These are phyloP conservation scores for Ensete ventricosum DNA, from an alignment of 176 grass and related monocot genomes.

Conservation along the genomic window DNA sequence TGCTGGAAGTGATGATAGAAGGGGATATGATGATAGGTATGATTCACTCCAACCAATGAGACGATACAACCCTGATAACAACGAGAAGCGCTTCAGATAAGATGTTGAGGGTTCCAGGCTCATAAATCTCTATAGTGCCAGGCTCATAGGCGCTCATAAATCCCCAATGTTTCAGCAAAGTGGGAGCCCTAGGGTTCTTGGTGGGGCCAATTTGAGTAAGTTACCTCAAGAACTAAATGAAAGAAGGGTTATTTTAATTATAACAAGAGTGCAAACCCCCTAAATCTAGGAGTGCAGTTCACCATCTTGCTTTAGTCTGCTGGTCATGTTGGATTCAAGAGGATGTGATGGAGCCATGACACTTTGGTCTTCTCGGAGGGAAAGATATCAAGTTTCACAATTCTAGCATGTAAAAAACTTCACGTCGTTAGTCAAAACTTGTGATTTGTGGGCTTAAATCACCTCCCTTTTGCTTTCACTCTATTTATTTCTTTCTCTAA, in stretches of 20 bases:
- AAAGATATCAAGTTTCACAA: background rate
- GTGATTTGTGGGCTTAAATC: slow-evolving; percentile 17
- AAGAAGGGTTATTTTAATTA: slow-evolving; percentile 29
- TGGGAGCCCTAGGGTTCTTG: slow-evolving; percentile 43
- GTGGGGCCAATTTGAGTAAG: slow-evolving; percentile 25
- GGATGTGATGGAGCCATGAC: background rate
- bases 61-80: slow-evolving; percentile 36
- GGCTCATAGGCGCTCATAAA: slow-evolving; percentile 13
- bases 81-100: slow-evolving; percentile 35
- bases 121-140: background rate
- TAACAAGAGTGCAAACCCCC: slow-evolving; percentile 19
- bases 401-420: slow-evolving; percentile 26
- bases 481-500: background rate
- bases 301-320: background rate
- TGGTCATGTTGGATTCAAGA: background rate
- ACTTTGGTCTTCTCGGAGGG: background rate
- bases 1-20: slow-evolving; percentile 36
- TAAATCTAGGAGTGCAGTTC: slow-evolving; percentile 4
- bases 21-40: slow-evolving; percentile 36
- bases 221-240: slow-evolving; percentile 26
- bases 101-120: slow-evolving; percentile 28
- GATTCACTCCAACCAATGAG: slow-evolving; percentile 35
- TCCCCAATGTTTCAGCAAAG: slow-evolving; percentile 34
- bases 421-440: background rate
- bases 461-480: slow-evolving; percentile 11